A percentile compares a stretch with the other conserved stretches of the same genome.
Evolutionary conservation across 441 rosid genomes (phyloP).

Genomic region (Erodium moschatum): DNA sequence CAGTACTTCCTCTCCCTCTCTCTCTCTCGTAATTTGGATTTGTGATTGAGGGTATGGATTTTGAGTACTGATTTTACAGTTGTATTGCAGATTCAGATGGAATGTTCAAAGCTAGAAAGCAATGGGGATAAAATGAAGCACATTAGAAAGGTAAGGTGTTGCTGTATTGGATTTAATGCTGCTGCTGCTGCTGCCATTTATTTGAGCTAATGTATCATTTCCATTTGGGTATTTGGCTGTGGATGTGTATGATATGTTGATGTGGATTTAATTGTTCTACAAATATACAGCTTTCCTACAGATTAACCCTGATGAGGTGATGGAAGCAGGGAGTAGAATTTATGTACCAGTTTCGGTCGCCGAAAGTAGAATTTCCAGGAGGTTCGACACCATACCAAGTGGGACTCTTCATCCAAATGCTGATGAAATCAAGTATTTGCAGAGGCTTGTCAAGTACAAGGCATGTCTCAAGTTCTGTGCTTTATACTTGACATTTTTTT

Average conservation of each 20-base stretch:
- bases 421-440: slow-evolving; percentile 77
- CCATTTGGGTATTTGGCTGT: too few species aligned
- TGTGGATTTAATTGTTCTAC: slow-evolving; percentile 18
- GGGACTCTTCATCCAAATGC: slow-evolving; percentile 86
- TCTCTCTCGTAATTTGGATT: background rate
- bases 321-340: slow-evolving; percentile 56
- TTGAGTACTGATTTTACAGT: background rate
- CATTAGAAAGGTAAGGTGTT: too few species aligned
- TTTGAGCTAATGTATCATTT: too few species aligned
- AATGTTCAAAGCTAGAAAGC: too few species aligned
- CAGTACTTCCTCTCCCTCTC: slow-evolving; percentile 21
- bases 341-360: slow-evolving; percentile 59
- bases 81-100: background rate
- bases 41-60: slow-evolving; percentile 1
- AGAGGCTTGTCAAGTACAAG: slow-evolving; percentile 81
- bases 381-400: slow-evolving; percentile 75
- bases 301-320: slow-evolving; percentile 59
- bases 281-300: slow-evolving; percentile 28
- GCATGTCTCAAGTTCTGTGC: slow-evolving; percentile 22
- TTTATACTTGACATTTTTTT: too few species aligned
- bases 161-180: too few species aligned
- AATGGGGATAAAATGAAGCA: too few species aligned
- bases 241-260: background rate
- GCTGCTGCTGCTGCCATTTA: background rate
- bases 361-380: slow-evolving; percentile 60